Percentiles rank a stretch among this genome's conserved stretches.
Evolutionary conservation across 805 yeast species (phyloP).

Genomic region (Nakazawaea populi): DNA sequence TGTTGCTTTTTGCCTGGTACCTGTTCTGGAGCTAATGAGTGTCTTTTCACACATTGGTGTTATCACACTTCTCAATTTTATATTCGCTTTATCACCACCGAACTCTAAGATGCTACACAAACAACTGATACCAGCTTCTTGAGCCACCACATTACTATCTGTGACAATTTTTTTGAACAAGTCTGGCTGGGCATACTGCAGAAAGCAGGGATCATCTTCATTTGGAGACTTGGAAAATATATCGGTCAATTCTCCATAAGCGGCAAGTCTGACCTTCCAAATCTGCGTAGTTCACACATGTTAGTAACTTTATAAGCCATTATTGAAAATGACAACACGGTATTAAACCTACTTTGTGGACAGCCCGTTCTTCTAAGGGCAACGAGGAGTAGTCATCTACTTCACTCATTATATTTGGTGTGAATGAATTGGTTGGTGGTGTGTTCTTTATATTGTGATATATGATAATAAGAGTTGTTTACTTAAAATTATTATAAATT

Average conservation of each 20-base stretch:
- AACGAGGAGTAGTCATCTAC: constrained; percentile 59
- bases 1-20: constrained; percentile 60
- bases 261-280: constrained; percentile 85
- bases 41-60: constrained; percentile 76
- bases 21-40: constrained; percentile 64
- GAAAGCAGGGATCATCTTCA: constrained; percentile 52
- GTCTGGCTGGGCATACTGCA: constrained; percentile 46
- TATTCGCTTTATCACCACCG: constrained; percentile 41
- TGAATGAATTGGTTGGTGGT: neutral
- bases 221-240: constrained; percentile 47
- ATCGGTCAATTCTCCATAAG: constrained; percentile 62
- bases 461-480: too few species aligned
- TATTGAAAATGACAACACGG: neutral
- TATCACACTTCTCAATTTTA: constrained; percentile 33
- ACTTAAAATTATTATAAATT: too few species aligned
- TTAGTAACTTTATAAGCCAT: constrained; percentile 12
- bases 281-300: constrained; percentile 18
- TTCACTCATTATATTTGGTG: constrained; percentile 24
- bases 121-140: constrained; percentile 69
- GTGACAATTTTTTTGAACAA: constrained; percentile 51
- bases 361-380: constrained; percentile 60
- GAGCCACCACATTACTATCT: constrained; percentile 88
- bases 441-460: too few species aligned
- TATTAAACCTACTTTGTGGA: constrained; percentile 45
- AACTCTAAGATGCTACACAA: constrained; percentile 48